Evolutionary conservation across 345 rosid species (phyloP), one percentile per base, ranked within the genome.

Genomic region (Iberis pinnata): DNA sequence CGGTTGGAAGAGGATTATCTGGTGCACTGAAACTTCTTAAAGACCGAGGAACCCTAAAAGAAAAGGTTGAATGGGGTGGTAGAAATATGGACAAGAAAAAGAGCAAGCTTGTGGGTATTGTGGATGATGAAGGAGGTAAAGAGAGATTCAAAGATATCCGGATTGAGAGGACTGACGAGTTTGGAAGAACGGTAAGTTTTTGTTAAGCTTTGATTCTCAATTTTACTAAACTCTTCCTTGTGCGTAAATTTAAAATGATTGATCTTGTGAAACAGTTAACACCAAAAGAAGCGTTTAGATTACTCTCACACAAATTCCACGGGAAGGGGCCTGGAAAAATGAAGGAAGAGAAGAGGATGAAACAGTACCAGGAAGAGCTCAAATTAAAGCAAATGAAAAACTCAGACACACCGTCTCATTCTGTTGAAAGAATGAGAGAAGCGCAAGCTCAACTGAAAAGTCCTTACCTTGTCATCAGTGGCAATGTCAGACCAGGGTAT

Each of bases 11-110:
- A 80, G 97, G 99, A 54, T 73, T 92, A 70, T 85, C 97, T 3
- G 88, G 94, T 71, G 97, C 78, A 4, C 53, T 92, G 64, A 77
- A 64, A 76, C 82, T 85, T 63, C 88, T 88, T 14, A 78, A 86
- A 70, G 95, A 92, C 7, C 79, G 95, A 69, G 98, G 99, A 65
- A 73, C 88, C 12, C 89, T 92, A 29, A 92, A 88, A 56, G 99
- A 88, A 75, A 75, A 75, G 45, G 66, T 81, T 35, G 95, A 92
- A 9, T 85, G 96, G 97, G 99, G 95, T 72, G 99, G 97, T 58
- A 76, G 99, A 60, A 92, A 88, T 76, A 92, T 88, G 97, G 99
- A 92, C 80, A 92, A 85, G 78, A 92, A 88, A 70, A 92, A 83
- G 77, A 85, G 97, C 76, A 92, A 92, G 78, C 95, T 92, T 57